Evolutionary conservation across 1,139 yeast species (phyloP).

Genomic region (Magnusiomyces tetraspermus): DNA sequence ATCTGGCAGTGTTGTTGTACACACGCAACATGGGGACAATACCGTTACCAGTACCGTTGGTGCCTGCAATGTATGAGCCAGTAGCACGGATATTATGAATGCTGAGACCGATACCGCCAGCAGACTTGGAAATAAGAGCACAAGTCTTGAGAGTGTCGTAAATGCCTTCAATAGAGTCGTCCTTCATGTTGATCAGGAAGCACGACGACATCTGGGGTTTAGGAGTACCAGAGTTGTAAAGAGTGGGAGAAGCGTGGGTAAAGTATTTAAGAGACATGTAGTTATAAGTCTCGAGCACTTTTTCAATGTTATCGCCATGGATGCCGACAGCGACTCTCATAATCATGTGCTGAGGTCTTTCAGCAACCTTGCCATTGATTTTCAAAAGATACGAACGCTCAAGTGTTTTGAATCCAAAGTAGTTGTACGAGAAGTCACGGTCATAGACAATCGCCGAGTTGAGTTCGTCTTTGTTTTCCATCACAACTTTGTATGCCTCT

Average conservation of each 20-base stretch:
- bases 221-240: slow-evolving; percentile 86
- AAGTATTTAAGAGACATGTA: slow-evolving; percentile 76
- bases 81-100: slow-evolving; percentile 76
- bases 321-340: slow-evolving; percentile 89
- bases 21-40: slow-evolving; percentile 85
- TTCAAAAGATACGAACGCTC: slow-evolving; percentile 75
- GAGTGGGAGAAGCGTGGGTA: slow-evolving; percentile 84
- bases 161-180: slow-evolving; percentile 84
- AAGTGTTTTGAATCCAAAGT: slow-evolving; percentile 79
- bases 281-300: slow-evolving; percentile 70
- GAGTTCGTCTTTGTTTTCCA: slow-evolving; percentile 56
- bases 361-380: slow-evolving; percentile 64
- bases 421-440: slow-evolving; percentile 74
- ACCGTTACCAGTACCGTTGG: slow-evolving; percentile 85
- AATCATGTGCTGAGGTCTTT: slow-evolving; percentile 82
- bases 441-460: slow-evolving; percentile 76
- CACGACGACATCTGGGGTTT: slow-evolving; percentile 83
- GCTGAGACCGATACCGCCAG: slow-evolving; percentile 86
- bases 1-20: slow-evolving; percentile 83
- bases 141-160: slow-evolving; percentile 78
- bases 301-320: slow-evolving; percentile 63
- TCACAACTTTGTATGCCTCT: slow-evolving; percentile 55
- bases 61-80: slow-evolving; percentile 81
- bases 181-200: slow-evolving; percentile 80
- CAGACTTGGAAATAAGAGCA: slow-evolving; percentile 79